phyloP scores from a whole-genome alignment of 495 filamentous ascomycete species.

The Aspergillus hancockii region DNA sequence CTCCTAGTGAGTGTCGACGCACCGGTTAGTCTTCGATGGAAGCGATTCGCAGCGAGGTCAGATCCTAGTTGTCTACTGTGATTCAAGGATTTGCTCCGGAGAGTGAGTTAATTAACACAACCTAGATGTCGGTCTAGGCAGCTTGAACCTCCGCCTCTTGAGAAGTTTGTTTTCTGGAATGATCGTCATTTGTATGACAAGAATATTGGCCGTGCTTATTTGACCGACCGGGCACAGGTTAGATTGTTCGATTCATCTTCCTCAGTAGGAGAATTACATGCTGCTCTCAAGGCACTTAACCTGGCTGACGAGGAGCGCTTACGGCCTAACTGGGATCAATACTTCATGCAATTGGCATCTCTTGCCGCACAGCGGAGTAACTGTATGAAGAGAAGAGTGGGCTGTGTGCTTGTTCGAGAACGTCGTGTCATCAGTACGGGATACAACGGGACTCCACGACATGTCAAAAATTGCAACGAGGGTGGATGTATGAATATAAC shows the following conservation, averaged over 20 bases:
- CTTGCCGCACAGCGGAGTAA: slow-evolving; percentile 90
- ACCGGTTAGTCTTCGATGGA: slow-evolving; percentile 79
- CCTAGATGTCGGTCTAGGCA: slow-evolving; percentile 45
- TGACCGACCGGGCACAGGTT: slow-evolving; percentile 78
- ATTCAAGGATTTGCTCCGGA: neutral
- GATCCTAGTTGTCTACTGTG: neutral
- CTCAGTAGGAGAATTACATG: slow-evolving; percentile 66
- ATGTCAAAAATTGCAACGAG: slow-evolving; percentile 85
- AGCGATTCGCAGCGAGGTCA: slow-evolving; percentile 63
- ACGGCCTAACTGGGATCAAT: slow-evolving; percentile 93
- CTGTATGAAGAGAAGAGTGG: slow-evolving; percentile 97
- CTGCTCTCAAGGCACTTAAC: slow-evolving; percentile 66
- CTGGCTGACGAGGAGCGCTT: slow-evolving; percentile 77
- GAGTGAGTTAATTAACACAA: slow-evolving; percentile 1
- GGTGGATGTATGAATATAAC: slow-evolving; percentile 69
- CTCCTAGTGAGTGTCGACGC: slow-evolving; percentile 90
- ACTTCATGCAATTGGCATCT: slow-evolving; percentile 95
- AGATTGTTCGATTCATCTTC: slow-evolving; percentile 82
- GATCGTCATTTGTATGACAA: slow-evolving; percentile 77
- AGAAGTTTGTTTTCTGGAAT: slow-evolving; percentile 74
- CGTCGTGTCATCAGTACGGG: slow-evolving; percentile 89
- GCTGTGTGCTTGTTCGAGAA: slow-evolving; percentile 89
- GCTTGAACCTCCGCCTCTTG: slow-evolving; percentile 58
- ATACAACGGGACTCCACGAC: slow-evolving; percentile 94
- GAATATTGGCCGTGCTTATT: slow-evolving; percentile 60